Conservation (phyloP, 1,284 basidiomycete species). For the Jaminaea rosea region DNA sequence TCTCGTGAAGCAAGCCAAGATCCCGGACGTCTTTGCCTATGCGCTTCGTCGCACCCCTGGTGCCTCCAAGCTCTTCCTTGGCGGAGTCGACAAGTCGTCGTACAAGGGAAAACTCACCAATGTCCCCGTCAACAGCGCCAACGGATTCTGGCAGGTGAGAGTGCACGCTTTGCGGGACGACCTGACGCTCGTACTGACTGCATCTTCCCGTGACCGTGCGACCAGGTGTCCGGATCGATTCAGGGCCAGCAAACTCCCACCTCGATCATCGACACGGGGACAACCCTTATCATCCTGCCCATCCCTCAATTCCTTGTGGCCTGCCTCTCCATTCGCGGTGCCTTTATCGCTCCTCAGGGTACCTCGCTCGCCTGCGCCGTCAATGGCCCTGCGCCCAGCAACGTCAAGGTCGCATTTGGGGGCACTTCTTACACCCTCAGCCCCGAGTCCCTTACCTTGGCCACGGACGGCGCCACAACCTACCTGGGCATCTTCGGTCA, state of each 20-base stretch:
- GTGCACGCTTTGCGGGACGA: neutral
- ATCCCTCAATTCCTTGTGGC: neutral
- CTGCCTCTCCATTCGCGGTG: neutral
- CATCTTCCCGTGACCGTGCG: neutral
- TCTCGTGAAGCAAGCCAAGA: conserved; percentile 12
- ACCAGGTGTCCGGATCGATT: neutral
- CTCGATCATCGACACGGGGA: conserved; percentile 1
- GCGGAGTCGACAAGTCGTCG: conserved; percentile 42
- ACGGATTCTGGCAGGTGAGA: conserved; percentile 44
- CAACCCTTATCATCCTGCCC: neutral
- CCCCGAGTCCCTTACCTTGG: neutral
- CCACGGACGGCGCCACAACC: neutral
- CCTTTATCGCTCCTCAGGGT: neutral
- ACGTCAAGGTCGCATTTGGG: neutral
- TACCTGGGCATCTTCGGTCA: neutral
- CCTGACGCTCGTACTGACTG: no score
- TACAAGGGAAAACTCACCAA: conserved; percentile 47
- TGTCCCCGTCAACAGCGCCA: conserved; percentile 38
- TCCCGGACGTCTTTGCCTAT: conserved; percentile 49
- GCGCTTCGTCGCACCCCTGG: conserved; percentile 54
- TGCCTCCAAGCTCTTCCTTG: conserved; percentile 57
- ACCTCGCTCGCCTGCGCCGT: neutral
- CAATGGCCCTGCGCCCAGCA: neutral
- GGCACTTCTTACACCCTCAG: neutral
- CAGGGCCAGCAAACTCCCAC: neutral